These are phyloP conservation scores for Botryotinia convoluta DNA, from an alignment of 2,329 filamentous ascomycete genomes.

Conservation along the genomic window DNA sequence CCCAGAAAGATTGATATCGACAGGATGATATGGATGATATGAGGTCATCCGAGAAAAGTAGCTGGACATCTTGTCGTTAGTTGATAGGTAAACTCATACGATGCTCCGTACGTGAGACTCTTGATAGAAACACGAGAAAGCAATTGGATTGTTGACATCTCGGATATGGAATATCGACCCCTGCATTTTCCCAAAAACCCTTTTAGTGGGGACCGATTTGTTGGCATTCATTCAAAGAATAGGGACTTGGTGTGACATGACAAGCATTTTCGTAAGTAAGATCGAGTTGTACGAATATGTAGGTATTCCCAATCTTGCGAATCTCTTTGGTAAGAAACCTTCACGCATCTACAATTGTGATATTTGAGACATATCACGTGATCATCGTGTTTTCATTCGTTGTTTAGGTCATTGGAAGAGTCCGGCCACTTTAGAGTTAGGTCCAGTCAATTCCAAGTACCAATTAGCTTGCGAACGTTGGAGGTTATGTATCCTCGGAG, in stretches of 20 bases:
- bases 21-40: constrained; percentile 34
- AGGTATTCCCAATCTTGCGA: background rate
- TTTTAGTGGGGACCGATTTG: constrained; percentile 6
- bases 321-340: background rate
- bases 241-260: background rate
- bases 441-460: background rate
- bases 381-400: background rate
- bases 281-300: constrained; percentile 11
- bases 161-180: constrained; percentile 12
- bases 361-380: background rate
- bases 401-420: background rate
- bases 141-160: constrained; percentile 4
- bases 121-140: constrained; percentile 4
- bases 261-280: background rate
- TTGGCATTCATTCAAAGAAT: background rate
- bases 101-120: background rate
- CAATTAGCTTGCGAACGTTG: background rate
- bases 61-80: background rate
- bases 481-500: background rate
- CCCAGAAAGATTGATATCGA: constrained; percentile 30
- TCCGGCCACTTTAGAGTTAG: background rate
- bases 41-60: constrained; percentile 11
- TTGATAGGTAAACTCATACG: background rate
- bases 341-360: background rate
- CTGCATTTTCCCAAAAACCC: constrained; percentile 1